Base-by-base conservation (phyloP, 2,329 filamentous ascomycete genomes). In the Sordariomycetes sp. region DNA sequence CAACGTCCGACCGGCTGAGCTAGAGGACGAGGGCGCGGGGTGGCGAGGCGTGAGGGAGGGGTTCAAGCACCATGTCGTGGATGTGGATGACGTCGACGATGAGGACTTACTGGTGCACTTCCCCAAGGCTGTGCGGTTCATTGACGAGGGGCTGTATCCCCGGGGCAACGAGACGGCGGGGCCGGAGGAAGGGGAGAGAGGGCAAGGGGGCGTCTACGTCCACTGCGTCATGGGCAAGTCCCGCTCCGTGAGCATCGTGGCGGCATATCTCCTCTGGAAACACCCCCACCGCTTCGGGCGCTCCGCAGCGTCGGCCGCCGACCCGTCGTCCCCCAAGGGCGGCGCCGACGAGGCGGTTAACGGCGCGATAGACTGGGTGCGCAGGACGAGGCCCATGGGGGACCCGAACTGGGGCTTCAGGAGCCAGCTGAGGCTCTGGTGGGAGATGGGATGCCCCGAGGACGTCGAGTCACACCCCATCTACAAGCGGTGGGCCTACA, bases 221-320 rank as follows among this genome's bases (percentile, higher is more conserved):
- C 76, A 80, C 72, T 96, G 94, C 77, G 92, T 90, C 24, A 96
- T 96, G 84, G 94, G 94, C 56, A 95, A 95, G 72, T 96, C 91
- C 36, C 88, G 94, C 59, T 97, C 92, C 53, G 88, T 92, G 62
- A 86, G 90, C 35, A 82, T 89, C 62, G 80, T 89, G 57, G 80
- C 95, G 59, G 92, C 94, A 60, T 97, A 91, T 70, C 76, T 97
- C 55, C 86, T 97, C 61, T 84, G 81, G 70, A 80, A 79, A 63
- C 77, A 82, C 62, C 79, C 81, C 5, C 68, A 76, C 39, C 76
- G 75, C 57, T 81, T 81, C 64, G 69, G 72, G 10, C 65, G 71
- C 58, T 62, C 68, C 55, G 57, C 68, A 50, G 72, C 79, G 62
- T 74, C 72, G 62, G 74, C 79, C 58, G 53, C 56, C 10, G 68